phyloP scores from a whole-genome alignment of 257 asterid genomes.

The Fraxinus excelsior region DNA sequence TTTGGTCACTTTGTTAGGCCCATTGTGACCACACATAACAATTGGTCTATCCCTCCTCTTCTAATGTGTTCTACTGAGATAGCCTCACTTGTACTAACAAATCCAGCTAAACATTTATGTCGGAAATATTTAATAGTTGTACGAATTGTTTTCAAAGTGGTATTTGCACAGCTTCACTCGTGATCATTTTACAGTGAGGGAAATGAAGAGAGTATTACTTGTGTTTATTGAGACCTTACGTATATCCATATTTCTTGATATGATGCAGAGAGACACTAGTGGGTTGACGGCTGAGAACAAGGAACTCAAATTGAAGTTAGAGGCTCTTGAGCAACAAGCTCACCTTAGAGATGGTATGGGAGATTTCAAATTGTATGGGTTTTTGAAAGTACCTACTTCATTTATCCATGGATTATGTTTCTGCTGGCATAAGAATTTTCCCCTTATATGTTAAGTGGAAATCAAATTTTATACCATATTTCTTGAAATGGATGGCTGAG shows the following conservation, averaged over 20 bases:
- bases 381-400: neutral
- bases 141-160: neutral
- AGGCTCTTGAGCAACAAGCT: constrained; percentile 90
- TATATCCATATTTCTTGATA: constrained; percentile 3
- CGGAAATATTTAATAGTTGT: neutral
- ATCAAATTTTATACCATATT: neutral
- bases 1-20: neutral
- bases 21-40: neutral
- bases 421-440: neutral
- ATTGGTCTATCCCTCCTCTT: neutral
- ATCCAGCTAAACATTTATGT: neutral
- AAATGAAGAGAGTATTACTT: neutral
- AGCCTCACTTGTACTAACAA: neutral
- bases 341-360: constrained; percentile 89
- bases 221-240: constrained; percentile 6
- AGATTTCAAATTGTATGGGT: neutral
- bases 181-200: neutral
- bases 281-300: constrained; percentile 82
- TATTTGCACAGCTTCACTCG: neutral
- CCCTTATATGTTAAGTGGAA: neutral
- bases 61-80: neutral
- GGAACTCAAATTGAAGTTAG: constrained; percentile 80
- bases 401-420: neutral
- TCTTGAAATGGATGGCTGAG: neutral
- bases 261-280: constrained; percentile 73